Conservation (phyloP, 192 early-diverging fungal species). For the Cladochytrium replicatum region DNA sequence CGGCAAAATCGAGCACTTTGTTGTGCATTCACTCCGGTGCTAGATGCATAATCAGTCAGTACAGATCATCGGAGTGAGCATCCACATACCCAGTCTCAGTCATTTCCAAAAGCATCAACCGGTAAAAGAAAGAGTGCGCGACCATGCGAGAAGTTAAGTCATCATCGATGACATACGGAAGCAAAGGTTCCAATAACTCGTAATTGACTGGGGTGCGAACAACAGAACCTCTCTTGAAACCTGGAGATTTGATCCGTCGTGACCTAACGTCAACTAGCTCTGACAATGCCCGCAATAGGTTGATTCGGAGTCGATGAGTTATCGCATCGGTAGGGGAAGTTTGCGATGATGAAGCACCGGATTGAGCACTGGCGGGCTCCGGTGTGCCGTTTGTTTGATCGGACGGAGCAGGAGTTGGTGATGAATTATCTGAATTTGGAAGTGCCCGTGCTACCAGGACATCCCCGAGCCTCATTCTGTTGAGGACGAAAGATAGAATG, state of each 20-base stretch:
- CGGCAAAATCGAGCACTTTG: neutral
- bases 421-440: neutral
- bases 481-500: slow-evolving; percentile 22
- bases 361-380: too few species aligned
- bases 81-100: neutral
- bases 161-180: too few species aligned
- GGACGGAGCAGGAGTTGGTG: too few species aligned
- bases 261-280: too few species aligned
- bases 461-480: slow-evolving; percentile 11
- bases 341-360: too few species aligned
- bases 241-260: too few species aligned
- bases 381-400: too few species aligned
- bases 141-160: too few species aligned
- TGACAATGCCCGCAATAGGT: neutral
- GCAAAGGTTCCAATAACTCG: too few species aligned
- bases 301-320: neutral
- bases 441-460: neutral
- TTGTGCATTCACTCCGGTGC: neutral
- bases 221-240: too few species aligned
- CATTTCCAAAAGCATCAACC: neutral
- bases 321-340: neutral
- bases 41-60: neutral
- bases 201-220: too few species aligned
- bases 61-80: neutral
- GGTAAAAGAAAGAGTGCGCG: slow-evolving; percentile 1